phyloP scores from a whole-genome alignment of 164 flowering plant genomes.

The Vitis vinifera region DNA sequence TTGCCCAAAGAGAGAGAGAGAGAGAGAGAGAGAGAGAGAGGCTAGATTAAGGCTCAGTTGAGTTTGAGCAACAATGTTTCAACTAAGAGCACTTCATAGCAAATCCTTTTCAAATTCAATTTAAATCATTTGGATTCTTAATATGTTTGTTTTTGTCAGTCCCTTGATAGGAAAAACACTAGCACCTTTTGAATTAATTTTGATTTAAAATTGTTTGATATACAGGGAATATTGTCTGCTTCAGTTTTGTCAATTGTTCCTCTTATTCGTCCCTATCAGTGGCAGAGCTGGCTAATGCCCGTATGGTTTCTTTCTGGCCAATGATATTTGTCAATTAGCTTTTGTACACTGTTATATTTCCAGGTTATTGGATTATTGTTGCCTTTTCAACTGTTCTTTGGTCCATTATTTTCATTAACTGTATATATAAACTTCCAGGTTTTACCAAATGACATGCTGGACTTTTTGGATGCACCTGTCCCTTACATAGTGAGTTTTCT shows the following conservation, averaged over 20 bases:
- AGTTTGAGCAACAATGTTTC: background rate
- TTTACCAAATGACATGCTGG: conserved; percentile 98
- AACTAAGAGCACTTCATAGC: background rate
- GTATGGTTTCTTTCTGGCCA: conserved; percentile 38
- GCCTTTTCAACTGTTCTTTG: background rate
- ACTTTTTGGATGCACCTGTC: conserved; percentile 98
- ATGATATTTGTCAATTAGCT: background rate
- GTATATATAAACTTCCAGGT: conserved; percentile 47
- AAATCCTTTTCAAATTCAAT: background rate
- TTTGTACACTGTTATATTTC: background rate
- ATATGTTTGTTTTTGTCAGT: background rate
- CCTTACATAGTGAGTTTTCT: conserved; percentile 84
- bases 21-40: too few relatives aligned
- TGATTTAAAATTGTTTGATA: conserved; percentile 3
- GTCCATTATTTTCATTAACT: background rate
- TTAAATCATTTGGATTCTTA: background rate
- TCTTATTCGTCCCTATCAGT: conserved; percentile 87
- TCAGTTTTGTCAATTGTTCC: conserved; percentile 82
- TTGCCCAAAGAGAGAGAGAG: background rate
- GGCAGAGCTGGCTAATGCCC: conserved; percentile 99
- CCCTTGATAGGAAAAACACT: background rate
- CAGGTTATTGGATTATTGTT: background rate
- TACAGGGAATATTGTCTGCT: conserved; percentile 90
- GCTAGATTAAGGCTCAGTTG: background rate
- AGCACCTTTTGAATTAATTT: background rate